Evolutionary conservation across 805 yeast genomes (phyloP), one percentile per base, ranked within the genome.

Genomic region (Candida gorgasii): DNA sequence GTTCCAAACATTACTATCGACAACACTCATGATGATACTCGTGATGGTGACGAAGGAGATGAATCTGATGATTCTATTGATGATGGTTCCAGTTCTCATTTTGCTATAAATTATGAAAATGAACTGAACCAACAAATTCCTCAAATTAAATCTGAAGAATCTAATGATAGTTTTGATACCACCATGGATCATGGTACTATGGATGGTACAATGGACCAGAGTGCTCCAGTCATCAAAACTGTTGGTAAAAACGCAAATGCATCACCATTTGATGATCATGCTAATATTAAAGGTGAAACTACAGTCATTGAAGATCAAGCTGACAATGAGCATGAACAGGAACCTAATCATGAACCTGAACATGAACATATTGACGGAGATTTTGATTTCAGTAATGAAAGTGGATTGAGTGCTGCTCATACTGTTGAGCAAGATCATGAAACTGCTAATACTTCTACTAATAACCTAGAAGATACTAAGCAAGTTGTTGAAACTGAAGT

Each of bases 21-120:
- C 45, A 46, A 44, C 6, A 32, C 41, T 18, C 24, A 37, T 12
- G 40, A 42, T 33, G 32, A 27, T 14, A 27, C 16, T 5, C 29
- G 11, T 22, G 45, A 34, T 27, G 50, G 40, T 15, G 31, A 11
- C 28, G 19, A 22, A 6, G 32, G 36, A 27, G 38, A 39, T n/a
- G 43, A 34, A 23, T 19, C 26, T 19, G 36, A 33, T 39, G 20
- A 33, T 23, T 16, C 17, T 38, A 15, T 26, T 23, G 12, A 28
- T 17, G 36, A 26, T 13, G 28, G 22, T 12, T 34, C 20, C 15
- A 17, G 27, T 8, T 42, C 50, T 6, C 31, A 43, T 29, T 49
- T 49, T 31, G 42, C 17, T 8, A 54, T 61, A 17, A 51, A 57
- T 23, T 63, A 65, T 45, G 70, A 65, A 47, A 63, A 65, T 48